Evolutionary conservation across 2,329 filamentous ascomycete genomes (phyloP).

Genomic region (Botrytis byssoidea): DNA sequence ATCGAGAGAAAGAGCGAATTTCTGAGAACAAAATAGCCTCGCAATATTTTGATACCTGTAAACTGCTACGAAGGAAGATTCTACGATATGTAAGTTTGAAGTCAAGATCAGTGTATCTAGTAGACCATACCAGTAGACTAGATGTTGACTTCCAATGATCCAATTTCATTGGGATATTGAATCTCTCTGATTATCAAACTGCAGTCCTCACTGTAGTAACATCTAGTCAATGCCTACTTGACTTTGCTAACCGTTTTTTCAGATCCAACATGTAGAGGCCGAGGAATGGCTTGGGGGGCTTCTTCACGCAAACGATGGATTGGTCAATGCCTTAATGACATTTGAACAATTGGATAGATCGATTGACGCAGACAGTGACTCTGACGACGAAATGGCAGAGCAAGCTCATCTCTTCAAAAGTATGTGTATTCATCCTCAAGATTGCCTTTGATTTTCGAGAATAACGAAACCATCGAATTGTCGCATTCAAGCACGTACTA

Average conservation of each 20-base stretch:
- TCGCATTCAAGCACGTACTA: slow-evolving; percentile 18
- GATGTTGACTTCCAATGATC: background rate
- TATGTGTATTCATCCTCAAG: slow-evolving; percentile 40
- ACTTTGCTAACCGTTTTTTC: background rate
- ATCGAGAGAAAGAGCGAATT: slow-evolving; percentile 82
- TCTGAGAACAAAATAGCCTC: slow-evolving; percentile 78
- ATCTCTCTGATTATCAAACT: background rate
- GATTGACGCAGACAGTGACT: slow-evolving; percentile 72
- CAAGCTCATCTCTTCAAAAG: slow-evolving; percentile 64
- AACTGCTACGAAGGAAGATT: slow-evolving; percentile 78
- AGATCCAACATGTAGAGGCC: slow-evolving; percentile 86
- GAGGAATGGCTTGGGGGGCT: slow-evolving; percentile 91
- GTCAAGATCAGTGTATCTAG: background rate
- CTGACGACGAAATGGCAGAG: slow-evolving; percentile 65
- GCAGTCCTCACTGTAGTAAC: background rate
- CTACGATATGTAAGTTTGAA: slow-evolving; percentile 68
- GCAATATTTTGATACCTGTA: slow-evolving; percentile 80
- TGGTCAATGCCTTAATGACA: slow-evolving; percentile 89
- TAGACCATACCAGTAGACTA: background rate
- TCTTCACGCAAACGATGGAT: slow-evolving; percentile 90
- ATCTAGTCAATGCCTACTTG: background rate
- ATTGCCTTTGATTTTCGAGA: background rate
- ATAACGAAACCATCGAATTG: background rate
- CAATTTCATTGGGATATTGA: background rate
- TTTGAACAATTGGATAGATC: slow-evolving; percentile 92